Evolutionary conservation across 345 rosid species (phyloP).

Genomic region (Triadica sebifera): DNA sequence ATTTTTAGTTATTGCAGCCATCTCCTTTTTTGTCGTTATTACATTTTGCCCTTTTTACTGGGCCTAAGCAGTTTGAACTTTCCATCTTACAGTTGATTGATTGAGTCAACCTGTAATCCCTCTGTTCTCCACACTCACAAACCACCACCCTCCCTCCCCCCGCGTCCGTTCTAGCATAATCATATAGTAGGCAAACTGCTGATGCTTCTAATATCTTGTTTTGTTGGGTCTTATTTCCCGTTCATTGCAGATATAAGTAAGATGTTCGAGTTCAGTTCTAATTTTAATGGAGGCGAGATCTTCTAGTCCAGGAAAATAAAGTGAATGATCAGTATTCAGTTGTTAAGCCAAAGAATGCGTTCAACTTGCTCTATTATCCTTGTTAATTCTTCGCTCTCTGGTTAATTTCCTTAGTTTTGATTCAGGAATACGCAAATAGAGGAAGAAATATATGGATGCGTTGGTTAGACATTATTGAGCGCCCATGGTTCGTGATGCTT

Average conservation of each 20-base stretch:
- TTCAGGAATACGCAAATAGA: background rate
- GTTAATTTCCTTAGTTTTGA: background rate
- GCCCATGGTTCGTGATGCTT: too few relatives aligned
- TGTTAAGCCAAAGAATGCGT: too few relatives aligned
- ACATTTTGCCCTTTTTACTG: background rate
- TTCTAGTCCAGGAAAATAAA: too few relatives aligned
- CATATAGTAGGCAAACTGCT: background rate
- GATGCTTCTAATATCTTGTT: background rate
- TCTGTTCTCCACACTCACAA: too few relatives aligned
- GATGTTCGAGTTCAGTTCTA: too few relatives aligned
- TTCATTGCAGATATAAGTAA: too few relatives aligned
- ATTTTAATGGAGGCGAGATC: too few relatives aligned
- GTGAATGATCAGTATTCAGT: too few relatives aligned
- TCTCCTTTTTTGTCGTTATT: background rate
- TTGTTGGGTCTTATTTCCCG: background rate
- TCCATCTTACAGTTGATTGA: background rate
- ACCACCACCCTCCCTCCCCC: too few relatives aligned
- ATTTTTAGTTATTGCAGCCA: background rate
- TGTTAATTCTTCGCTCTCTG: background rate
- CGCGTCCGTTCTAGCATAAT: background rate
- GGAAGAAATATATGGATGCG: background rate
- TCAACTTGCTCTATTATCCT: too few relatives aligned
- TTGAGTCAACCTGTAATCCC: background rate
- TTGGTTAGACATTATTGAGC: too few relatives aligned
- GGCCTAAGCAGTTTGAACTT: background rate